Base-by-base conservation (phyloP, 495 filamentous ascomycete species). In the Annulohypoxylon bovei region DNA sequence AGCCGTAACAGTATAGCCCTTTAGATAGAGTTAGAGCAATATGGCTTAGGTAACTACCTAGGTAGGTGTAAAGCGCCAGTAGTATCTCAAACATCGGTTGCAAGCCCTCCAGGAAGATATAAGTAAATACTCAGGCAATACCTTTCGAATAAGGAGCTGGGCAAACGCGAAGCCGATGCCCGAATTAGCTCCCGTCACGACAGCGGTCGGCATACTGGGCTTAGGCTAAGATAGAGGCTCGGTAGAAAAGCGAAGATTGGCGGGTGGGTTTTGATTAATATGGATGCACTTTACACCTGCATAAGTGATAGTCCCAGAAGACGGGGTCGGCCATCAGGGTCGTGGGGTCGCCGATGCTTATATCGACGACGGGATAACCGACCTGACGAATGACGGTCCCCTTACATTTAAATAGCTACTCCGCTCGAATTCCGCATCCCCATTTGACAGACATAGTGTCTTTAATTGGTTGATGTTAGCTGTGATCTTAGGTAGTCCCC, bases 121-220 rank as follows among this genome's bases (percentile, higher is more conserved):
- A 47, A 14, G 44, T 18, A 14, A 0, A 25, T 27, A 32, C 30
- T 32, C 30, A 47, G 3, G 27, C 4, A 20, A 44, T 56, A 59
- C 60, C 67, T 69, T 60, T 42, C 25, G 32, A n/a, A 78, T 62
- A 58, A 82, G 73, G 25, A 67, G 42, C 25, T 67, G 55, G 33
- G 80, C 80, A 12, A 87, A 65, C n/a, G 77, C 74, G 47, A 77
- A 77, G 46, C 86, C 83, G 33, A 80, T 78, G 23, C 78, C 78
- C 1, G 62, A 84, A 44, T 81, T 82, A 66, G 81, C 83, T 53
- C 81, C 81, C 42, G 81, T 83, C 16, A 84, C 80, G 40, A 67
- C 33, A 6, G 44, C 44, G 5, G 23, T 56, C 8, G 52, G 52
- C 56, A 71, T 62, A 22, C n/a, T 50, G 23, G 4, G 9, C 7